These are phyloP conservation scores for Bathelium albidoporum DNA, from an alignment of 495 filamentous ascomycete species.

Conservation along the genomic window DNA sequence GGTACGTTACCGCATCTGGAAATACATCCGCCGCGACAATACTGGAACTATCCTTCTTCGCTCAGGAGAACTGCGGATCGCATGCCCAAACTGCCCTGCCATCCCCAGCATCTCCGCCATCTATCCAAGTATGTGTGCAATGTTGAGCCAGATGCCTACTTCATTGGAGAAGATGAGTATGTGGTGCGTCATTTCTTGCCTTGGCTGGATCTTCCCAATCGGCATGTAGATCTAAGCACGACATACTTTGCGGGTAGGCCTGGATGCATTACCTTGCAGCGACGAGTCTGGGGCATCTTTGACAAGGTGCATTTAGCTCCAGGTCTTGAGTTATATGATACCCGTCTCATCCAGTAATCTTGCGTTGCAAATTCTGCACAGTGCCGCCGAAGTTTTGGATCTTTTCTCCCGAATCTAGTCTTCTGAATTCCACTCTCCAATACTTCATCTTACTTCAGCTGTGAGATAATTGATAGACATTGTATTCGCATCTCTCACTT, in stretches of 20 bases:
- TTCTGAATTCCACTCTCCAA: too few species aligned
- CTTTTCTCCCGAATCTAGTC: too few species aligned
- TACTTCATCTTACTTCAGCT: not conserved
- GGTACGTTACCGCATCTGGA: not conserved
- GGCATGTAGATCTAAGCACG: not conserved
- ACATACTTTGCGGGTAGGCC: too few species aligned
- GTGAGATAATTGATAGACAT: not conserved
- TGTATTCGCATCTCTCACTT: not conserved
- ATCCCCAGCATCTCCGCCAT: not conserved
- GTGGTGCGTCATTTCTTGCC: not conserved
- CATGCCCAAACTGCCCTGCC: not conserved
- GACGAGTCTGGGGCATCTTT: too few species aligned
- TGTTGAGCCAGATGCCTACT: not conserved
- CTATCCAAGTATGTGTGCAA: not conserved
- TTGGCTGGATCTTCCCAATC: not conserved
- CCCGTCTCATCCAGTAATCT: not conserved
- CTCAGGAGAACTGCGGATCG: not conserved
- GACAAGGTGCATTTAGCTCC: not conserved
- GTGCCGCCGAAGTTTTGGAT: too few species aligned
- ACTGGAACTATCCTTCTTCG: not conserved
- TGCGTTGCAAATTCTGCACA: not conserved
- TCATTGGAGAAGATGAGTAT: not conserved
- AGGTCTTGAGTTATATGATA: not conserved
- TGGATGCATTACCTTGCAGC: not conserved
- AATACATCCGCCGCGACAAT: not conserved